Percentiles rank a stretch among this genome's conserved stretches.
Conservation (phyloP, 495 filamentous ascomycete genomes). For the Thermothielavioides terrestris region DNA sequence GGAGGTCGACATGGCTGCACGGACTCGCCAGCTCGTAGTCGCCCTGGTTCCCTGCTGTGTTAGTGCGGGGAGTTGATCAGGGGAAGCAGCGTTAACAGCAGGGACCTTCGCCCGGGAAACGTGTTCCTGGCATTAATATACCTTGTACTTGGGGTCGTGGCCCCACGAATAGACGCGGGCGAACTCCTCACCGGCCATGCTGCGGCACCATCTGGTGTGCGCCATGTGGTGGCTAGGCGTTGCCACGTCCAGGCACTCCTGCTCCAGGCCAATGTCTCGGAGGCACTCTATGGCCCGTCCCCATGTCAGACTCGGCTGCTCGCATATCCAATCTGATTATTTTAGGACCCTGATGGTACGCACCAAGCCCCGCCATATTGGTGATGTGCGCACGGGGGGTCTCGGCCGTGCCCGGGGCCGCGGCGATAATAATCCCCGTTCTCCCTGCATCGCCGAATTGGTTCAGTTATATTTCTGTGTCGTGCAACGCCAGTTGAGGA, state of each 20-base stretch:
- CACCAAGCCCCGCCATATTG: slow-evolving; percentile 32
- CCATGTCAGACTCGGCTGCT: neutral
- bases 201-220: slow-evolving; percentile 47
- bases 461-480: neutral
- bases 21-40: slow-evolving; percentile 46
- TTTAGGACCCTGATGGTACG: neutral
- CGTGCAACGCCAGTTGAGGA: neutral
- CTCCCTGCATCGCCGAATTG: slow-evolving; percentile 22
- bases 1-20: slow-evolving; percentile 39
- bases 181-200: slow-evolving; percentile 48
- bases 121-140: too few species aligned
- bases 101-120: too few species aligned
- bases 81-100: too few species aligned
- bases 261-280: slow-evolving; percentile 44
- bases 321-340: neutral
- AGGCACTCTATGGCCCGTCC: slow-evolving; percentile 35
- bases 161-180: slow-evolving; percentile 48
- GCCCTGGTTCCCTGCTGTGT: slow-evolving; percentile 26
- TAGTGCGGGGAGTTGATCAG: neutral
- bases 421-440: slow-evolving; percentile 41
- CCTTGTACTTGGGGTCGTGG: slow-evolving; percentile 38
- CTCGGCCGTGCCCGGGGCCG: slow-evolving; percentile 38
- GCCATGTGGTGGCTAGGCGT: slow-evolving; percentile 34
- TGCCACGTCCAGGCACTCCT: slow-evolving; percentile 29
- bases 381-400: slow-evolving; percentile 51